Evolutionary conservation across 768 basidiomycete genomes (phyloP), one percentile per base, ranked within the genome.

Genomic region (Tylopilus intermedius): DNA sequence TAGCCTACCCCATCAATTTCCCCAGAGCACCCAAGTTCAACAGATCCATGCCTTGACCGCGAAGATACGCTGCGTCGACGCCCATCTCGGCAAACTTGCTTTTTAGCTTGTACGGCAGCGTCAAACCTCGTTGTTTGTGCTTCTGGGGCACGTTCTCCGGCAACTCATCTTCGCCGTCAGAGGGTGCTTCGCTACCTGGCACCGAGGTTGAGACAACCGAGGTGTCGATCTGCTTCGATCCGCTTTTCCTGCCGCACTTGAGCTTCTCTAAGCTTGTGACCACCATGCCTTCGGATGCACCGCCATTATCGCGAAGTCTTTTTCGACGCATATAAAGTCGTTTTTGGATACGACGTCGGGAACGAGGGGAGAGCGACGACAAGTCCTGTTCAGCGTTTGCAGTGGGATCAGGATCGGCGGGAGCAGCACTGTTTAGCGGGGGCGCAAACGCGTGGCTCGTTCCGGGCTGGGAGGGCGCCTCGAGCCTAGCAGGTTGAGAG

Each of bases 261-360:
- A 76, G 50, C 62, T 74, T 58, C 62, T 46, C 53, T 33, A 59
- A 21, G 5, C 52, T 35, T 4, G 51, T 44, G 24, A 42, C 45
- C 2, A 52, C 11, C 2, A 14, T 24, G 26, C 35, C 45, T 11
- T 48, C 42, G 8, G 54, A 15, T n/a, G 18, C 24, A 6, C 5
- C 66, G 8, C 54, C 62, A 11, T 57, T 65, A 38, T 74, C 84
- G 27, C 62, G 61, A 30, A 72, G 66, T 40, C 87, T 78, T 63
- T 80, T 83, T 27, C 79, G 78, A 5, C 87, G 81, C 88, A 89
- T 89, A 57, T 86, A 79, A 6, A 89, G 70, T 37, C 86, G 75
- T 53, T 88, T 88, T 53, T 71, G 69, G 22, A 79, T 56, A n/a
- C 78, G 80, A 32, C 82, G 77, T 7, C 81, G 81, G 8, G 78